Evolutionary conservation across 805 yeast genomes (phyloP).

Genomic region (Limtongia smithiae): DNA sequence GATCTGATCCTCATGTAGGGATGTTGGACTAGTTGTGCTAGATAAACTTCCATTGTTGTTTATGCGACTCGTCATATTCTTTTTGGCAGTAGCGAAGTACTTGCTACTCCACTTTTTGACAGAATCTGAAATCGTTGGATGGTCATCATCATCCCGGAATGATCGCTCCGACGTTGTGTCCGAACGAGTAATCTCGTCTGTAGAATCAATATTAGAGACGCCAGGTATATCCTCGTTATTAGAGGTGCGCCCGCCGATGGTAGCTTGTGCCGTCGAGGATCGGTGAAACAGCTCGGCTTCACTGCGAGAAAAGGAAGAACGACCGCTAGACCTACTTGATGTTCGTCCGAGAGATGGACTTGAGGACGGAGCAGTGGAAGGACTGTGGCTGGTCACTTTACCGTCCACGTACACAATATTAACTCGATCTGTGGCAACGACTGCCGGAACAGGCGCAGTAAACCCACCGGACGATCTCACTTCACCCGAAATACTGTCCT

Average conservation of each 20-base stretch:
- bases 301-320: slow-evolving; percentile 11
- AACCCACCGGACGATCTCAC: slow-evolving; percentile 9
- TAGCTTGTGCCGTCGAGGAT: neutral
- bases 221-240: slow-evolving; percentile 8
- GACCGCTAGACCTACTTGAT: slow-evolving; percentile 22
- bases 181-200: slow-evolving; percentile 4
- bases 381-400: slow-evolving; percentile 16
- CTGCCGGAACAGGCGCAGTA: slow-evolving; percentile 24
- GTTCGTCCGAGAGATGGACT: slow-evolving; percentile 10
- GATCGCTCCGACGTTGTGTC: slow-evolving; percentile 2
- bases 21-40: slow-evolving; percentile 14
- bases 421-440: slow-evolving; percentile 24
- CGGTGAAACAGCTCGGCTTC: neutral
- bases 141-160: slow-evolving; percentile 6
- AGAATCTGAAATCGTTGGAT: slow-evolving; percentile 24
- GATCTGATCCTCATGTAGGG: slow-evolving; percentile 14
- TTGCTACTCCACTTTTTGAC: slow-evolving; percentile 25
- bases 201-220: slow-evolving; percentile 11
- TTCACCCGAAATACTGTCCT: slow-evolving; percentile 3
- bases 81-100: slow-evolving; percentile 24
- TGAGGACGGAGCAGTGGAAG: slow-evolving; percentile 15
- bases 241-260: neutral
- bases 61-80: slow-evolving; percentile 18
- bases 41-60: neutral
- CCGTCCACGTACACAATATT: slow-evolving; percentile 27